Percentiles rank a stretch among this genome's conserved stretches.
Evolutionary conservation across 2,329 filamentous ascomycete species (phyloP).

Genomic region (Phoma herbarum): DNA sequence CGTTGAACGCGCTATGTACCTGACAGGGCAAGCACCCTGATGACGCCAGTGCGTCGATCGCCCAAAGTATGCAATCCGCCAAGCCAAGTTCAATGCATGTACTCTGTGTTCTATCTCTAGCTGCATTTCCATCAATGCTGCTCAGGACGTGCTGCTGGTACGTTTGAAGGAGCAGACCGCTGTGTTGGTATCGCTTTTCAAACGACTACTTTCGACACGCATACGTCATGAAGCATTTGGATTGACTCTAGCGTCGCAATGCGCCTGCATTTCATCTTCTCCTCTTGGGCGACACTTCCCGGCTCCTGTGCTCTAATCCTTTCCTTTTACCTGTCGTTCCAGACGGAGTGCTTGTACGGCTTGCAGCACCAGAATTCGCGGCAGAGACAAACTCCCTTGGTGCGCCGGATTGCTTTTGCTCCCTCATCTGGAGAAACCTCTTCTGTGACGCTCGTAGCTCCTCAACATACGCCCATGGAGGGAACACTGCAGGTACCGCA

Average conservation of each 20-base stretch:
- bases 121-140: no score
- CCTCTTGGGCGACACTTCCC: conserved; percentile 45
- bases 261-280: conserved; percentile 27
- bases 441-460: conserved; percentile 54
- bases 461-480: conserved; percentile 56
- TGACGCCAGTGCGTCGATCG: conserved; percentile 24
- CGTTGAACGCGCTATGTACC: conserved; percentile 24
- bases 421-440: conserved; percentile 44
- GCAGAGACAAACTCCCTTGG: conserved; percentile 49
- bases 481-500: conserved; percentile 53
- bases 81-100: conserved; percentile 1
- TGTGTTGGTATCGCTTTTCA: not conserved
- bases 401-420: conserved; percentile 39
- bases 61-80: conserved; percentile 12
- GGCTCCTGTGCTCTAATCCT: conserved; percentile 42
- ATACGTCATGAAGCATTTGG: not conserved
- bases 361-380: conserved; percentile 35
- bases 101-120: not conserved
- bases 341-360: conserved; percentile 35
- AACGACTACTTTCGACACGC: not conserved
- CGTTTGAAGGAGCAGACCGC: not conserved
- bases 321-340: conserved; percentile 40
- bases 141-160: not conserved
- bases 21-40: conserved; percentile 21
- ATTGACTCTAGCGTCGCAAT: not conserved